phyloP scores from a whole-genome alignment of 1,284 basidiomycete species.

The Tilletiaria anomala region DNA sequence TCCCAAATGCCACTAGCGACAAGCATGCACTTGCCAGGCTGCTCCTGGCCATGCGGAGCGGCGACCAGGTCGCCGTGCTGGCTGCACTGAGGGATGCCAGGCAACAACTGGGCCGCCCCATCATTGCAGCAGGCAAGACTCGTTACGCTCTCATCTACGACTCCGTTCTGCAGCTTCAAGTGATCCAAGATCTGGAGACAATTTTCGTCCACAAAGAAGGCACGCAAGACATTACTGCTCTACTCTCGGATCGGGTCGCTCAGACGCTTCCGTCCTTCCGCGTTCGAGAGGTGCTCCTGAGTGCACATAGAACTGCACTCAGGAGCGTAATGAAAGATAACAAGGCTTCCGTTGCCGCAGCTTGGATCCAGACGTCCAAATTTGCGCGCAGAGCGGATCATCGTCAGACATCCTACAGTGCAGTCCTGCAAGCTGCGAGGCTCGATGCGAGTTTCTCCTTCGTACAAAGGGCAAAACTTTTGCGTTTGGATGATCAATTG shows the following conservation, averaged over 20 bases:
- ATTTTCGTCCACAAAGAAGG: constrained; percentile 43
- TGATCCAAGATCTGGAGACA: constrained; percentile 71
- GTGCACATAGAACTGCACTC: constrained; percentile 75
- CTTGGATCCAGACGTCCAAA: constrained; percentile 82
- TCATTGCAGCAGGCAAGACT: constrained; percentile 61
- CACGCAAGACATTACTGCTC: constrained; percentile 1
- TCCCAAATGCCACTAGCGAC: not conserved
- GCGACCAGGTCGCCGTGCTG: constrained; percentile 25
- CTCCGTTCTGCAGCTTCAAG: constrained; percentile 68
- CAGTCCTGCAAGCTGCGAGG: constrained; percentile 76
- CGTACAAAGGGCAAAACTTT: constrained; percentile 77
- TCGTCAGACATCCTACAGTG: constrained; percentile 92
- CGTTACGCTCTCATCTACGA: constrained; percentile 73
- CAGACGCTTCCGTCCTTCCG: constrained; percentile 76
- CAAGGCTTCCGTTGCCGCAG: constrained; percentile 9
- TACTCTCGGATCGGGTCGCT: constrained; percentile 44
- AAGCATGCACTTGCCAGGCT: constrained; percentile 67
- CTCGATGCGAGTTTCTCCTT: constrained; percentile 64
- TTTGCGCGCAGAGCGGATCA: constrained; percentile 90
- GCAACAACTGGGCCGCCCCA: constrained; percentile 60
- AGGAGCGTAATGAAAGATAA: constrained; percentile 49
- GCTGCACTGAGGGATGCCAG: constrained; percentile 54
- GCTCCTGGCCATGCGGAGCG: constrained; percentile 61
- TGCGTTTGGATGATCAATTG: constrained; percentile 64
- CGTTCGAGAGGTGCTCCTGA: constrained; percentile 76